Evolutionary conservation across 176 grass and related monocot genomes (phyloP).

Genomic region (Bothriochloa decipiens): DNA sequence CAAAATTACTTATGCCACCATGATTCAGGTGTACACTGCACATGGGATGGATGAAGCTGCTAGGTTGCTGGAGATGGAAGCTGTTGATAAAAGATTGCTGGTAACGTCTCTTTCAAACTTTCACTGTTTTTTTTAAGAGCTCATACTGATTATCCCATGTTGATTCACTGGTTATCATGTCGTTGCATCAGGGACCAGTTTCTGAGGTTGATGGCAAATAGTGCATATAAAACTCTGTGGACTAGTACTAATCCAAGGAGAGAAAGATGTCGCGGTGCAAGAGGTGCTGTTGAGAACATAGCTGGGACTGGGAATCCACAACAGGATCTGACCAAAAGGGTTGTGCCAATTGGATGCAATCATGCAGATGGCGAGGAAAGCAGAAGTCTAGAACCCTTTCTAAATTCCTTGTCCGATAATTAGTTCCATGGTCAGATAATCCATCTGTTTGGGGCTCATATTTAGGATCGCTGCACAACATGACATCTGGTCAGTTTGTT

Average conservation of each 20-base stretch:
- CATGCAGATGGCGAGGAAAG: constrained; percentile 19
- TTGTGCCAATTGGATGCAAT: neutral
- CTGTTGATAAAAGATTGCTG: constrained; percentile 41
- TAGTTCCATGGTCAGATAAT: neutral
- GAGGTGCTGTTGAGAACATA: neutral
- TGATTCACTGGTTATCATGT: constrained; percentile 13
- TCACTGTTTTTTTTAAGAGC: neutral
- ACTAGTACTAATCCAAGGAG: neutral
- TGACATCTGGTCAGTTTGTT: neutral
- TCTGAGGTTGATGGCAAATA: constrained; percentile 24
- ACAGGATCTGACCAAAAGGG: neutral
- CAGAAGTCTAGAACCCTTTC: neutral
- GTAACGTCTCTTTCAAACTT: constrained; percentile 45
- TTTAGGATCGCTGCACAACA: neutral
- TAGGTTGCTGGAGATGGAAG: constrained; percentile 51
- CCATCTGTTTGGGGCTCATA: neutral
- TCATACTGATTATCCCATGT: constrained; percentile 20
- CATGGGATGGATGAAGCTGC: constrained; percentile 68
- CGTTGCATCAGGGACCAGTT: constrained; percentile 29
- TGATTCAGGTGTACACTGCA: constrained; percentile 69
- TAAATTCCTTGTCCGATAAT: neutral
- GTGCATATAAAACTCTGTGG: neutral
- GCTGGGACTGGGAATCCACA: neutral
- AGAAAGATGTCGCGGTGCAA: neutral
- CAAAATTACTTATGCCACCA: constrained; percentile 65